phyloP scores from a whole-genome alignment of 208 protist species.

The Kentomonas sorsogonicus region DNA sequence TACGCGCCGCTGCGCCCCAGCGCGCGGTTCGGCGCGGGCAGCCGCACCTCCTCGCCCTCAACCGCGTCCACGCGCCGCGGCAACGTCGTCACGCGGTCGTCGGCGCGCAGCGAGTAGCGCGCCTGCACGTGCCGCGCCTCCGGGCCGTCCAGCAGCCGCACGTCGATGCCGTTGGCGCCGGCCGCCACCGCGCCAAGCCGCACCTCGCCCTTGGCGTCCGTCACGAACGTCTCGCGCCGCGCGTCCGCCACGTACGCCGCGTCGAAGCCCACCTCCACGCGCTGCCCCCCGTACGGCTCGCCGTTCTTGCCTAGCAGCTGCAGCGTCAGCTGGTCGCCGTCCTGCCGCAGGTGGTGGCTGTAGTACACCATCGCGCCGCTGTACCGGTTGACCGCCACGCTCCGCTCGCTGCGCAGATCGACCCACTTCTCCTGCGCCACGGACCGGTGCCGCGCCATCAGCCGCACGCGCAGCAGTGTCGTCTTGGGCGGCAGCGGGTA shows the following conservation, averaged over 20 bases:
- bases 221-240: neutral
- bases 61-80: neutral
- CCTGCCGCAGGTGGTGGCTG: constrained; percentile 2
- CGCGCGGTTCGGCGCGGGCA: constrained; percentile 1
- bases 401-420: constrained; percentile 8
- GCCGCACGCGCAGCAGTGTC: constrained; percentile 1
- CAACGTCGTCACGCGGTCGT: constrained; percentile 1
- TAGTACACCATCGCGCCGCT: constrained; percentile 1
- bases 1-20: neutral
- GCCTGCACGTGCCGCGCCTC: neutral
- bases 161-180: neutral
- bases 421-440: constrained; percentile 1
- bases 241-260: neutral
- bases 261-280: constrained; percentile 1
- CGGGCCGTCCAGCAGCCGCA: constrained; percentile 11
- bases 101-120: constrained; percentile 4
- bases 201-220: constrained; percentile 9
- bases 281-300: constrained; percentile 11
- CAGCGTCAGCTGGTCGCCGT: constrained; percentile 5
- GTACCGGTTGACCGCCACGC: constrained; percentile 1
- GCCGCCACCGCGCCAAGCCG: neutral
- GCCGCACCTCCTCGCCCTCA: constrained; percentile 11
- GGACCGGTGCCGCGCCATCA: constrained; percentile 10
- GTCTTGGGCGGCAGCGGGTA: constrained; percentile 14
- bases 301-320: constrained; percentile 14